These are phyloP conservation scores for Chamaecrista fasciculata DNA, from an alignment of 306 rosid genomes.

Conservation along the genomic window DNA sequence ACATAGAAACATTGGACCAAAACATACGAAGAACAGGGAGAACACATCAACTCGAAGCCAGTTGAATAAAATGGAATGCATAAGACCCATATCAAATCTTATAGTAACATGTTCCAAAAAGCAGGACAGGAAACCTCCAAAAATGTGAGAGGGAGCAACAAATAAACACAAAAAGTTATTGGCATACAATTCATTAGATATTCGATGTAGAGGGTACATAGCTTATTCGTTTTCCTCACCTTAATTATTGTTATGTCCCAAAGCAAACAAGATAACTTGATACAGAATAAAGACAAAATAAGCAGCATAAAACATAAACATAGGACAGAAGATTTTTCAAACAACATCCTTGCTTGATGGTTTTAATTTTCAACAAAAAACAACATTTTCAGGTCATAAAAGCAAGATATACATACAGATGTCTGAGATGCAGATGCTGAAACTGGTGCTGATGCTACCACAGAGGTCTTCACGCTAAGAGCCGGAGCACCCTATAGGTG, in stretches of 20 bases:
- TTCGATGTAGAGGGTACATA: not conserved
- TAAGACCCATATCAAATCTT: not conserved
- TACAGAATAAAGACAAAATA: not conserved
- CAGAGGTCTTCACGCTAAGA: conserved; percentile 60
- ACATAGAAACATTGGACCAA: conserved; percentile 13
- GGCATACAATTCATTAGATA: not conserved
- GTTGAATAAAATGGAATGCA: not conserved
- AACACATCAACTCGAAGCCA: not conserved
- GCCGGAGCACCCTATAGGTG: conserved; percentile 64
- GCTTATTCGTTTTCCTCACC: too few relatives aligned
- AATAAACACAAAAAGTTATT: not conserved
- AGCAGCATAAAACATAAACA: conserved; percentile 21
- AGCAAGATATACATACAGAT: conserved; percentile 58
- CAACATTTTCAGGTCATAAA: conserved; percentile 14
- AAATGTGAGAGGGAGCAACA: not conserved
- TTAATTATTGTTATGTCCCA: too few relatives aligned
- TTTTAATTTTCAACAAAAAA: conserved; percentile 18
- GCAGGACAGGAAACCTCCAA: not conserved
- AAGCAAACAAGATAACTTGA: not conserved
- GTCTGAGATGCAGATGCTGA: conserved; percentile 63
- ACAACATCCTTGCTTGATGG: not conserved
- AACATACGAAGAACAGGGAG: conserved; percentile 2
- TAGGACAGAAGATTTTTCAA: conserved; percentile 14
- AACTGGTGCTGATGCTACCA: conserved; percentile 45
- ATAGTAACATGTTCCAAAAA: not conserved